phyloP scores from a whole-genome alignment of 805 yeast species.

The Candida glaebosa region DNA sequence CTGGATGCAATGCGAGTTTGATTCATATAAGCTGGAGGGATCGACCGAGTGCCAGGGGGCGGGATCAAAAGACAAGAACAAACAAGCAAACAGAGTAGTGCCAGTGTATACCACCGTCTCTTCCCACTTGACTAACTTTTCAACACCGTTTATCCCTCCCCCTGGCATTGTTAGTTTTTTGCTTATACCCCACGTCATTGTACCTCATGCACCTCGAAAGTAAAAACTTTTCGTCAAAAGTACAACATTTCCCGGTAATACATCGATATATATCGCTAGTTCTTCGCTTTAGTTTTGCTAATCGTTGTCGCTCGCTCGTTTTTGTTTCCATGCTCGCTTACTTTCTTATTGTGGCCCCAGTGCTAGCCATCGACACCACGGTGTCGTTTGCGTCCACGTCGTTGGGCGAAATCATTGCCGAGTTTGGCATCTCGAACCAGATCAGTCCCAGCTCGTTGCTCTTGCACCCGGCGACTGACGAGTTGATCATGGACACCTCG shows the following conservation, averaged over 20 bases:
- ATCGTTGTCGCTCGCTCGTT: no score
- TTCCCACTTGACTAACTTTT: no score
- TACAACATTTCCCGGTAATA: background rate
- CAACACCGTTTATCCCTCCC: no score
- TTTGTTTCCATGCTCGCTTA: background rate
- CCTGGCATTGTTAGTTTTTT: background rate
- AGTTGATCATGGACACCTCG: background rate
- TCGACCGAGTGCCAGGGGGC: no score
- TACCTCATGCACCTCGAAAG: background rate
- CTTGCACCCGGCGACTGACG: background rate
- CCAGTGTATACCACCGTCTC: no score
- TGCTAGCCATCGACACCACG: background rate
- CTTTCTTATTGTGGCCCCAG: background rate
- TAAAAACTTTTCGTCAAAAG: background rate
- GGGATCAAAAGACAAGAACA: no score
- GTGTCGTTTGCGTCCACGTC: background rate
- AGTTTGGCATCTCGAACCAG: background rate
- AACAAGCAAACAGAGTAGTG: no score
- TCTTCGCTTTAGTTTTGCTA: no score
- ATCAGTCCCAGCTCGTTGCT: background rate
- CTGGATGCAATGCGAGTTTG: background rate
- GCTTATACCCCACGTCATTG: background rate
- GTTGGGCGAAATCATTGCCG: background rate
- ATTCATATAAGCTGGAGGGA: background rate
- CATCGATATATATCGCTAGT: no score